Base-by-base conservation (phyloP, 2,329 filamentous ascomycete species). In the Hypoxylon sp. region DNA sequence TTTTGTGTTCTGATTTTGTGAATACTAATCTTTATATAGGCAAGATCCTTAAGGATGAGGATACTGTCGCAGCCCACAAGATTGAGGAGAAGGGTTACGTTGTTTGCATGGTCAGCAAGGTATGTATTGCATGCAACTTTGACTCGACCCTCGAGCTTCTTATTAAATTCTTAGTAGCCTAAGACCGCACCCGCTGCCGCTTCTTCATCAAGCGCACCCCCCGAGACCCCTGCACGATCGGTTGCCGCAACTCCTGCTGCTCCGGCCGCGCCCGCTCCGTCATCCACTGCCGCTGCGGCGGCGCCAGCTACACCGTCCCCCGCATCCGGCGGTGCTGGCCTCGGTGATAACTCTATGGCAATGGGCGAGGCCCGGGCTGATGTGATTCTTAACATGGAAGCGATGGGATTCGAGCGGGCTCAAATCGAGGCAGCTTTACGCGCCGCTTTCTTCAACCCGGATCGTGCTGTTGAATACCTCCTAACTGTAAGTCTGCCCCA, bases 11-110 rank as follows among this genome's bases (percentile, higher is more conserved):
- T 44, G 24, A 29, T 11, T 54, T 26, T 4, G 24, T 14, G 42
- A 50, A 26, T 67, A 67, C 74, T 82, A 65, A 81, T 66, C 47
- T 33, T n/a, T 47, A 53, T 55, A 63, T 75, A 98, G 94, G 96
- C 84, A 99, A 99, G 86, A 98, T 99, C 76, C 86, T 99, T 73
- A 95, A 98, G 83, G 95, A 99, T 91, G 94, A 94, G 70, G 96
- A 98, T 79, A 97, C 94, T 2, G 92, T 99, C 75, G 94, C 94
- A 81, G 94, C 93, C 44, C 98, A 98, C 86, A 97, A 94, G 83
- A 98, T 99, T 71, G 95, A 99, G 83, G 96, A 98, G 88, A 99
- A 98, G 87, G 96, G 96, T 39, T 99, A 98, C 81, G 94, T 99
- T 77, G 96, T 99, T 68, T 99, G 96, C 85, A 97, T 99, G 90